Percentiles rank a stretch among this genome's conserved stretches.
phyloP scores from a whole-genome alignment of 805 yeast species.

The Candida pseudoglaebosa region DNA sequence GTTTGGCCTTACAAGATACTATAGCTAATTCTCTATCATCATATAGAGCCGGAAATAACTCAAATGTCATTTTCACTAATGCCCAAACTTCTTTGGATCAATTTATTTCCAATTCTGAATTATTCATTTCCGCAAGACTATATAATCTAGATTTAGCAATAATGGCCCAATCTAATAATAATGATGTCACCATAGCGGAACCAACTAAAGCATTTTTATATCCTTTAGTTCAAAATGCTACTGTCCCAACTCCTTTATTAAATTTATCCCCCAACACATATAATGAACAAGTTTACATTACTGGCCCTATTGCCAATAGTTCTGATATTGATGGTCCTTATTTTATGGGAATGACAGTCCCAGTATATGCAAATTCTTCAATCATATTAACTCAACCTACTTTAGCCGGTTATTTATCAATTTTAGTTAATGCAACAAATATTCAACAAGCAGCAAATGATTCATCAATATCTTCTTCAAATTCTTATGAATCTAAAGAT shows the following conservation, averaged over 20 bases:
- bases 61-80: conserved; percentile 39
- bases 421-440: conserved; percentile 35
- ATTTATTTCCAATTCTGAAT: conserved; percentile 59
- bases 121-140: conserved; percentile 59
- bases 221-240: conserved; percentile 47
- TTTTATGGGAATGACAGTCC: conserved; percentile 72
- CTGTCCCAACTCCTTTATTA: conserved; percentile 42
- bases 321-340: conserved; percentile 23
- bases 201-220: conserved; percentile 36
- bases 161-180: conserved; percentile 38
- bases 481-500: conserved; percentile 14
- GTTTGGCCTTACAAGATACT: conserved; percentile 58
- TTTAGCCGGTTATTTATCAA: conserved; percentile 68
- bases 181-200: conserved; percentile 20
- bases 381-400: conserved; percentile 56
- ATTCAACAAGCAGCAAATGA: conserved; percentile 27
- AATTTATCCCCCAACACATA: conserved; percentile 16
- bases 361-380: conserved; percentile 71
- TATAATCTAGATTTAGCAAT: conserved; percentile 57
- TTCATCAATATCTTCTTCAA: conserved; percentile 11
- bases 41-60: conserved; percentile 69
- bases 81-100: conserved; percentile 49
- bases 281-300: conserved; percentile 29
- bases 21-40: conserved; percentile 57
- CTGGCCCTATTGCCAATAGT: conserved; percentile 60